phyloP scores from a whole-genome alignment of 2,329 filamentous ascomycete species.

The Paraphaeosphaeria sporulosa region DNA sequence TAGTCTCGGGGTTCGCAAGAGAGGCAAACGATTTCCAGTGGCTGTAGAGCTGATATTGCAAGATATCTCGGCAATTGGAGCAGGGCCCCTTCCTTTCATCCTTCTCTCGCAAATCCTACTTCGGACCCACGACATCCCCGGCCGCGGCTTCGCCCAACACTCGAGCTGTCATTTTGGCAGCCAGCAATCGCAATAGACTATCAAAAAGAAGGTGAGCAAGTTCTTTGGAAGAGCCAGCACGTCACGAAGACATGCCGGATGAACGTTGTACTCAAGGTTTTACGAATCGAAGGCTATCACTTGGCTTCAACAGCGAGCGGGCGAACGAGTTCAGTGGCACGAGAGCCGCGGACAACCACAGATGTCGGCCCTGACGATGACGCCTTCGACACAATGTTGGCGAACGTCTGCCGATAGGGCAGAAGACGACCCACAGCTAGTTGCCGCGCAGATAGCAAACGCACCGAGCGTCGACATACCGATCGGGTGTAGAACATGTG shows the following conservation, averaged over 20 bases:
- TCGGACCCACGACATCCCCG: neutral
- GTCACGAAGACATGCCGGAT: neutral
- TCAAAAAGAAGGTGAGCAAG: neutral
- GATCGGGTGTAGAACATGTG: neutral
- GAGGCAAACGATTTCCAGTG: neutral
- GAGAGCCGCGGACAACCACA: neutral
- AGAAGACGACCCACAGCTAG: neutral
- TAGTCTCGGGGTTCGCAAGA: neutral
- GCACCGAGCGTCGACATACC: neutral
- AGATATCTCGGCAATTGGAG: neutral
- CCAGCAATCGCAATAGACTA: neutral
- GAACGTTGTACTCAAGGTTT: neutral
- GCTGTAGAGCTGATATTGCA: neutral
- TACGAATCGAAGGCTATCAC: neutral
- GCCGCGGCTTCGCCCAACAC: neutral
- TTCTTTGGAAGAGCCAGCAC: neutral
- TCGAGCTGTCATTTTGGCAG: neutral
- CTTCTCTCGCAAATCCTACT: neutral
- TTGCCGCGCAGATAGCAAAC: neutral
- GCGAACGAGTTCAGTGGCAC: neutral
- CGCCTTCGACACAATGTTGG: neutral
- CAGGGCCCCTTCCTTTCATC: neutral
- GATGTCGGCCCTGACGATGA: neutral
- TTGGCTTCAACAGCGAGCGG: neutral
- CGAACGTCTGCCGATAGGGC: neutral